phyloP scores from a whole-genome alignment of 2,329 filamentous ascomycete species.

The Apiospora phragmitis region DNA sequence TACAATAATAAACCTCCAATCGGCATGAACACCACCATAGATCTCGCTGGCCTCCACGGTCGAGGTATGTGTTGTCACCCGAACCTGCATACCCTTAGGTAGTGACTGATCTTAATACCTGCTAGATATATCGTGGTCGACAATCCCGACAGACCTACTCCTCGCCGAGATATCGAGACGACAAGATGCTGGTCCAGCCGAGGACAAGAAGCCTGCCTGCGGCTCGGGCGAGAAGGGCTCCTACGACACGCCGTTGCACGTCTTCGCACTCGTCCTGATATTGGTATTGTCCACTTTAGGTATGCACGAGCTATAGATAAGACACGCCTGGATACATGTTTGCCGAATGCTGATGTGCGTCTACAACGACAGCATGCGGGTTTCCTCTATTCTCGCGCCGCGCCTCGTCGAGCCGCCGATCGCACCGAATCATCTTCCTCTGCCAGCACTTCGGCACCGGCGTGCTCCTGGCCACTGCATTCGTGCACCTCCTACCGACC shows the following conservation, averaged over 20 bases:
- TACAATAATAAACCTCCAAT: not conserved
- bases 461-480: constrained; percentile 83
- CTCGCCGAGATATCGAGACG: constrained; percentile 54
- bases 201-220: constrained; percentile 48
- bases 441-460: constrained; percentile 79
- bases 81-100: not conserved
- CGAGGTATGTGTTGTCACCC: constrained; percentile 1
- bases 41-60: not conserved
- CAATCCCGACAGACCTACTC: constrained; percentile 52
- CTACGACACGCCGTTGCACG: constrained; percentile 68
- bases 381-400: constrained; percentile 66
- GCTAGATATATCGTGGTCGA: constrained; percentile 38
- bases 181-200: constrained; percentile 33
- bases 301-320: constrained; percentile 32
- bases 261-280: constrained; percentile 68
- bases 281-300: constrained; percentile 59
- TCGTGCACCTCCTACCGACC: constrained; percentile 73
- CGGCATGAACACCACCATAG: constrained; percentile 6
- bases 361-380: constrained; percentile 53
- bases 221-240: constrained; percentile 51
- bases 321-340: not conserved
- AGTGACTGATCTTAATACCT: not conserved
- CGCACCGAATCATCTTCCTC: constrained; percentile 62
- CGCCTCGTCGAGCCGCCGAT: constrained; percentile 56
- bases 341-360: not conserved